A percentile compares a stretch with the other conserved stretches of the same genome.
phyloP scores from a whole-genome alignment of 2,329 filamentous ascomycete genomes.

The Aspergillus tamarii region DNA sequence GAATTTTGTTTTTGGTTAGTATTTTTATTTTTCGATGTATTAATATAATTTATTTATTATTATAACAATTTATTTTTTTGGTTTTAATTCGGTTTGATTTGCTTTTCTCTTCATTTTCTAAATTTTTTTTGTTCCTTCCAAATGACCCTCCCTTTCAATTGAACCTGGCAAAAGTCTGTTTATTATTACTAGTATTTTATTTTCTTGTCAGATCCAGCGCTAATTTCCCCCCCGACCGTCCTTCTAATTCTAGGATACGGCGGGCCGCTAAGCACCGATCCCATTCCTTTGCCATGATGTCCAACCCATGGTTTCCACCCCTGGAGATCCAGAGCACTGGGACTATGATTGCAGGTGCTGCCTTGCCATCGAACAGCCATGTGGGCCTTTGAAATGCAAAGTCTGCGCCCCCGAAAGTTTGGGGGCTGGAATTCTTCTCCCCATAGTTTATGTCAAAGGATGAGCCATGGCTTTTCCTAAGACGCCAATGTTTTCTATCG shows the following conservation, averaged over 20 bases:
- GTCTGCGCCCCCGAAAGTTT: slow-evolving; percentile 35
- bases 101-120: slow-evolving; percentile 6
- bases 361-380: slow-evolving; percentile 19
- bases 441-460: slow-evolving; percentile 23
- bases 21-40: slow-evolving; percentile 12
- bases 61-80: slow-evolving; percentile 1
- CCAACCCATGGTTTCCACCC: slow-evolving; percentile 23
- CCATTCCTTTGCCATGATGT: slow-evolving; percentile 18
- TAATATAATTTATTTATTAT: too few species aligned
- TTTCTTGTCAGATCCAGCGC: slow-evolving; percentile 22
- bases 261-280: slow-evolving; percentile 20
- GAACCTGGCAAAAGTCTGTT: not conserved
- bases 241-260: slow-evolving; percentile 20
- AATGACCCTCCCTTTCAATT: not conserved
- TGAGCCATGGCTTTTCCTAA: slow-evolving; percentile 16
- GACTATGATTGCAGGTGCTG: slow-evolving; percentile 23
- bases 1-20: not conserved
- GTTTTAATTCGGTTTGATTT: not conserved
- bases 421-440: slow-evolving; percentile 34
- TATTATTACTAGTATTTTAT: not conserved
- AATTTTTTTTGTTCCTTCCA: not conserved
- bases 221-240: slow-evolving; percentile 22
- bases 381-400: slow-evolving; percentile 31
- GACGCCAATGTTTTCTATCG: slow-evolving; percentile 29
- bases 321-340: slow-evolving; percentile 29